Evolutionary conservation across 192 early-diverging fungal genomes (phyloP), one percentile per base, ranked within the genome.

Genomic region (Mortierella hygrophila): DNA sequence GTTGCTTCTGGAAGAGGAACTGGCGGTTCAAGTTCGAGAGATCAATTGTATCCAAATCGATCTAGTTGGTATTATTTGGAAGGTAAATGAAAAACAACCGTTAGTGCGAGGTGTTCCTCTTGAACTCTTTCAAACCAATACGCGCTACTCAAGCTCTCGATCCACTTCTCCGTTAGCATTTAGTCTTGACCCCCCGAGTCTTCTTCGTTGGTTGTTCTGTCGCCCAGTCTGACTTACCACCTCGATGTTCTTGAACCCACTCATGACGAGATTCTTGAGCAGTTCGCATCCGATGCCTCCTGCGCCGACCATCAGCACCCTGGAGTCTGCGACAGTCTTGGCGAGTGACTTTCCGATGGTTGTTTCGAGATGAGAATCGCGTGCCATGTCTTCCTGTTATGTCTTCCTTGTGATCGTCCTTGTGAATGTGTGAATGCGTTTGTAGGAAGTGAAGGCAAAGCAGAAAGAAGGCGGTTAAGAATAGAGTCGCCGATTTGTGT

Each of bases 281-380:
- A 99, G 89, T 86, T 99, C 99, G 90, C 99, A 99, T 57, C 99
- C 99, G 70, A 99, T 99, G 20, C 99, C 99, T 78, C 99, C 99
- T 23, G 96, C 94, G 18, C 96, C 96, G 20, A 96, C 93, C 70
- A 96, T 91, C 68, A 96, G 83, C 40, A 95, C 88, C 74, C 41
- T 85, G 9, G 83, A 49, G 10, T 76, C 32, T 20, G 78, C 74
- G 49, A 85, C 68, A 13, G 73, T 72, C 26, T 1, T 72, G 60
- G 73, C 74, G 15, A 85, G 70, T 0, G 83, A 76, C 32, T 73
- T 75, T 49, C 83, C 83, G 57, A 85, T 80, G 69, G 83, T 85
- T 15, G 83, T 77, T 68, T 79, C 78, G 35, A 85, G 63, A 57
- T 85, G 83, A 46, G 74, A 47, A 72, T 85, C 78, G 75, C 83